Percentiles rank a stretch among this genome's conserved stretches.
phyloP scores from a whole-genome alignment of 306 rosid species.

The Cucumis cinereus region DNA sequence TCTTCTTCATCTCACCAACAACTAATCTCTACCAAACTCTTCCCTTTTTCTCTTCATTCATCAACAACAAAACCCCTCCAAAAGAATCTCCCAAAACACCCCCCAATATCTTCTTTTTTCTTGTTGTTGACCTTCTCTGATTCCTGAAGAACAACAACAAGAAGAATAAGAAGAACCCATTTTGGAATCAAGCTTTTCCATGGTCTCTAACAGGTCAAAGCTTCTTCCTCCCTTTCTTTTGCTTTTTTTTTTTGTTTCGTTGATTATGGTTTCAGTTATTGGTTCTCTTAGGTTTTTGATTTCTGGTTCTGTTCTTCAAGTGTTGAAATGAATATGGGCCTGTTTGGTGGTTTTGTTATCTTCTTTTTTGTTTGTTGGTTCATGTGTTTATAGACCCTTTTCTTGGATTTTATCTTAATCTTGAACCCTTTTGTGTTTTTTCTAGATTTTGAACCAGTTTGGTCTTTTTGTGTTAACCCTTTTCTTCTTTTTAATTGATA shows the following conservation, averaged over 20 bases:
- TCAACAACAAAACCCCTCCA: not conserved
- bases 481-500: not conserved
- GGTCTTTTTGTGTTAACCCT: too few species aligned
- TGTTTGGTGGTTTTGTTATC: not conserved
- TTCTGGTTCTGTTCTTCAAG: not conserved
- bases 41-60: not conserved
- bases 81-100: not conserved
- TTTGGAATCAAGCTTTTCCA: not conserved
- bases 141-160: not conserved
- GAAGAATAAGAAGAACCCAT: too few species aligned
- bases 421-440: not conserved
- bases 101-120: not conserved
- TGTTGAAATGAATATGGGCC: not conserved
- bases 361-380: not conserved
- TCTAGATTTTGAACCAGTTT: too few species aligned
- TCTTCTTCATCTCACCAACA: not conserved
- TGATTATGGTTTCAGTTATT: not conserved
- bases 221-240: not conserved
- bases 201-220: not conserved
- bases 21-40: not conserved
- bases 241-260: too few species aligned
- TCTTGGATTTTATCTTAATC: not conserved
- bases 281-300: not conserved
- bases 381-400: not conserved
- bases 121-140: not conserved